Base-by-base conservation (phyloP, 768 basidiomycete genomes). In the Lactarius indigo region DNA sequence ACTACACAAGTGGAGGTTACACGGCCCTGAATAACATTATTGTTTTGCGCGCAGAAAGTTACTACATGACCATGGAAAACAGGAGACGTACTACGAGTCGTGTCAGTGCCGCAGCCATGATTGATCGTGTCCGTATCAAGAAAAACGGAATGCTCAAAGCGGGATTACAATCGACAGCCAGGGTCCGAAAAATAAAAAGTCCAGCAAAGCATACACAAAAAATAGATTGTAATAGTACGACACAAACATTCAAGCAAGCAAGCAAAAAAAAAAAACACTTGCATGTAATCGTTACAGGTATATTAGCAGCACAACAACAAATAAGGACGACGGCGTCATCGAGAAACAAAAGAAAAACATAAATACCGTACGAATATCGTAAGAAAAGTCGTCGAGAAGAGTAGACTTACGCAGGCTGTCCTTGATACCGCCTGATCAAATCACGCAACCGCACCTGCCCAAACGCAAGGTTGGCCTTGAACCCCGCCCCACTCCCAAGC, bases 391-490 rank as follows among this genome's bases (percentile, higher is more conserved):
- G 47, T 23, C 44, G 20, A 3, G n/a, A 47, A 23, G 0, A 13
- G 17, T 17, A 5, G 15, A 39, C n/a, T 2, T 10, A 69, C 23
- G 65, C 66, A 41, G 68, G 57, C 61, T 72, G 75, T 57, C 80
- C 79, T 76, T 93, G 91, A 74, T 92, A 93, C 72, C 91, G 89
- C 83, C 87, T 88, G 74, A 92, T 92, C 68, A 93, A 78, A 76
- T 91, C 90, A 64, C 89, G 79, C 70, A 92, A 76, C 66, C 87
- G 80, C 17, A 90, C 90, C 75, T 92, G 87, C 17, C 91, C 91
- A 77, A 92, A 92, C 12, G 85, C 88, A 65, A 89, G 75, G 47
- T 89, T 87, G 2, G 78, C 78, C 67, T 70, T 69, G 13, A 68
- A 55, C 3, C 63, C 64, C 9, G 35, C 63, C 4, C 57, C 59